phyloP scores from a whole-genome alignment of 306 rosid species.

The Acacia acuminata region DNA sequence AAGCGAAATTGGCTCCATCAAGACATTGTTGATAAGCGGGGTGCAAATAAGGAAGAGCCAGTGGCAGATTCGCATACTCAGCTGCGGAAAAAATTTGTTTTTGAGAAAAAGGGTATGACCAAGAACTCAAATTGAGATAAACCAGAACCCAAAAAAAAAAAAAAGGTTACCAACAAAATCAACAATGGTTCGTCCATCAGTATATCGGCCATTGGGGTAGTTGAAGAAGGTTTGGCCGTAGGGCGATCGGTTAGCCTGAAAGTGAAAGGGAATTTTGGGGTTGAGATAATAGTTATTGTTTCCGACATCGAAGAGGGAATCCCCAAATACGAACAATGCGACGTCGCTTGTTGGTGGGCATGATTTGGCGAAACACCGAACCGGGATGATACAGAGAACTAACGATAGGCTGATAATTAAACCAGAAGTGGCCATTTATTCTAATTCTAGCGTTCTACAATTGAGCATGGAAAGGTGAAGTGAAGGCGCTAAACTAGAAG shows the following conservation, averaged over 20 bases:
- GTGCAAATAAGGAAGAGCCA: slow-evolving; percentile 41
- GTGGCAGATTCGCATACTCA: slow-evolving; percentile 47
- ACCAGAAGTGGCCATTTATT: neutral
- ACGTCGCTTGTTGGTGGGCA: neutral
- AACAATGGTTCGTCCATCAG: neutral
- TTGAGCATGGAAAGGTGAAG: neutral
- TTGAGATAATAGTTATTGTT: neutral
- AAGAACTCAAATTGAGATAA: neutral
- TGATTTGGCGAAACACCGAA: neutral
- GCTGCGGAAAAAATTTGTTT: slow-evolving; percentile 33
- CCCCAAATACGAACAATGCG: neutral
- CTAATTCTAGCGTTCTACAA: neutral
- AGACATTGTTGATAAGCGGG: slow-evolving; percentile 27
- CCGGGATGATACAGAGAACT: neutral
- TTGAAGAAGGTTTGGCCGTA: neutral
- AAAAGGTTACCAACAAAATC: neutral
- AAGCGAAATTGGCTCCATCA: slow-evolving; percentile 63
- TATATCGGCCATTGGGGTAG: neutral
- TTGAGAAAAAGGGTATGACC: neutral
- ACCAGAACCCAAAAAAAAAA: neutral
- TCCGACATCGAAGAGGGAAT: neutral
- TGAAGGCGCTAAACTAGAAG: neutral
- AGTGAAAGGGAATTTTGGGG: too few relatives aligned
- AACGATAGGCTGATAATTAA: neutral
- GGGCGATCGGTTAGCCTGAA: neutral